Conservation (phyloP, 2,329 filamentous ascomycete genomes). For the Apiospora marii region DNA sequence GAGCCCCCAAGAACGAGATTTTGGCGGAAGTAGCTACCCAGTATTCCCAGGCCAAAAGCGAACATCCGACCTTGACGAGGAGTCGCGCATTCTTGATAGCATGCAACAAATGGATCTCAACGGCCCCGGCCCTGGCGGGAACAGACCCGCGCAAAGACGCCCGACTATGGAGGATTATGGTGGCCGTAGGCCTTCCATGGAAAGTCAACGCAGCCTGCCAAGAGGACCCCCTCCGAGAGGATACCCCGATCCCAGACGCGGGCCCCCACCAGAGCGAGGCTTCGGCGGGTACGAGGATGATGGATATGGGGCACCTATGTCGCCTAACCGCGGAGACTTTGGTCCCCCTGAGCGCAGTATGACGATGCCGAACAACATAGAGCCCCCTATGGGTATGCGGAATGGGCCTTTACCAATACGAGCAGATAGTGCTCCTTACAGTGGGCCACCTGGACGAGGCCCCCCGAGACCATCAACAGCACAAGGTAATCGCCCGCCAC, state of each 20-base stretch:
- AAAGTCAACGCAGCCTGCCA: conserved; percentile 40
- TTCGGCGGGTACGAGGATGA: conserved; percentile 45
- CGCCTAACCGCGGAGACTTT: conserved; percentile 51
- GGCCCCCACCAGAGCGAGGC: conserved; percentile 41
- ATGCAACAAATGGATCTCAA: conserved; percentile 53
- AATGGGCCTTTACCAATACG: conserved; percentile 45
- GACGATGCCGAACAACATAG: conserved; percentile 65
- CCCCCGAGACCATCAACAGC: conserved; percentile 65
- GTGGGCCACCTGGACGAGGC: conserved; percentile 52
- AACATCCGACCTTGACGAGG: conserved; percentile 50
- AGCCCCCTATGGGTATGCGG: conserved; percentile 47
- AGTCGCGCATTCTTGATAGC: conserved; percentile 49
- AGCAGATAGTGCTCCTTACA: conserved; percentile 56
- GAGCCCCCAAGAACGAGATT: conserved; percentile 44
- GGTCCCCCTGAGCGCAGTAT: conserved; percentile 64
- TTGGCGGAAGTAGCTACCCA: conserved; percentile 50
- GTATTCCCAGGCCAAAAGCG: conserved; percentile 51
- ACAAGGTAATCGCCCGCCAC: conserved; percentile 58
- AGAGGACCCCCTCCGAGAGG: conserved; percentile 48
- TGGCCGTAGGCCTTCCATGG: conserved; percentile 42
- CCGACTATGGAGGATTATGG: conserved; percentile 47
- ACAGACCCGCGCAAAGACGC: conserved; percentile 43
- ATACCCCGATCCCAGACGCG: conserved; percentile 47
- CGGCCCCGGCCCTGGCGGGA: conserved; percentile 36
- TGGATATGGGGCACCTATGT: conserved; percentile 45